phyloP scores from a whole-genome alignment of 345 rosid genomes.

The Gossypium arboreum region DNA sequence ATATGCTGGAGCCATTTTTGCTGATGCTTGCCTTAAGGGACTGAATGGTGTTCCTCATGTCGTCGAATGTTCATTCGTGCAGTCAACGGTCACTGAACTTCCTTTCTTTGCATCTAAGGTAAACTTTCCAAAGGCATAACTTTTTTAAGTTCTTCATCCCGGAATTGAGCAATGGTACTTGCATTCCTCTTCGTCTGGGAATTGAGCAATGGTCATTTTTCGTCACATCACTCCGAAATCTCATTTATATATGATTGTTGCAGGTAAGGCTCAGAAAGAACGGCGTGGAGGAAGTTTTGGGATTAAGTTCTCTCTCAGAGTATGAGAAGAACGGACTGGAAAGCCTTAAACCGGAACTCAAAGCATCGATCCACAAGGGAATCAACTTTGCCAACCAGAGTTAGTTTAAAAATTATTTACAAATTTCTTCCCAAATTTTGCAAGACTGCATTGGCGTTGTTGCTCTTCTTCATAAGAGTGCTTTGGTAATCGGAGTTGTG shows the following conservation, averaged over 20 bases:
- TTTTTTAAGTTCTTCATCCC: too few relatives aligned
- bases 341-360: conserved; percentile 63
- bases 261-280: conserved; percentile 83
- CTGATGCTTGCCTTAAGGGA: conserved; percentile 81
- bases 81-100: conserved; percentile 65
- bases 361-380: conserved; percentile 69
- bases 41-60: conserved; percentile 78
- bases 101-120: conserved; percentile 88
- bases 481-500: too few relatives aligned
- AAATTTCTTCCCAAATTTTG: too few relatives aligned
- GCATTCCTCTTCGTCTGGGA: too few relatives aligned
- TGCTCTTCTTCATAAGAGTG: too few relatives aligned
- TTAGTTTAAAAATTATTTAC: not conserved
- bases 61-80: conserved; percentile 70
- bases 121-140: not conserved
- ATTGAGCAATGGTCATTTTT: not conserved
- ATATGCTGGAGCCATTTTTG: conserved; percentile 85
- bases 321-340: conserved; percentile 67
- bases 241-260: not conserved
- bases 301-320: conserved; percentile 68
- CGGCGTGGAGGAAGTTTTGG: conserved; percentile 75
- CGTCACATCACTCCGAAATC: not conserved
- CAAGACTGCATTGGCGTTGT: too few relatives aligned
- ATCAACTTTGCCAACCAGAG: conserved; percentile 54
- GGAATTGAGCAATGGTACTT: not conserved